Evolutionary conservation across 805 yeast genomes (phyloP), one percentile per base, ranked within the genome.

Genomic region (Suhomyces sp.): DNA sequence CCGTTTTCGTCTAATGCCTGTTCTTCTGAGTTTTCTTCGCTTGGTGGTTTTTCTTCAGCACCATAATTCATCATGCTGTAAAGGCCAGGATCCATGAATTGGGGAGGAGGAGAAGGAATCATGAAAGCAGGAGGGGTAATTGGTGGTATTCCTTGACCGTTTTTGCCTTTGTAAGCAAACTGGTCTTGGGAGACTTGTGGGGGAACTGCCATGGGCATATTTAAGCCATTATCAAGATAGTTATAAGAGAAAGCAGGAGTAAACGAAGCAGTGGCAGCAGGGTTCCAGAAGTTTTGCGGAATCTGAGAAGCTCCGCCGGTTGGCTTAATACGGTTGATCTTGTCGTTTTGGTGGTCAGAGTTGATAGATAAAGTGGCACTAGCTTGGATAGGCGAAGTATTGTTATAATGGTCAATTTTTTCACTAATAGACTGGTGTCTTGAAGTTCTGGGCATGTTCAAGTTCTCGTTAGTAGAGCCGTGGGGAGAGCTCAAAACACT

Each of bases 181-280:
- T 67, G 36, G 9, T 46, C 38, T 10, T 33, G 45, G 9, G 19
- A 31, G 40, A 40, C 46, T n/a, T 48, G 55, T 12, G 60, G 66
- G 24, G 60, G 70, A 5, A 60, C 65, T 0, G 67, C 64, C 23
- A 61, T 50, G 3, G 57, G 57, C n/a, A 57, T 57, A 26, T 54
- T 56, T 46, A 57, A 48, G 48, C 53, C 54, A 35, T 54, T 51
- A 9, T 68, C 77, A 45, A 71, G 67, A 53, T 72, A 67, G 46
- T 60, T 64, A 48, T 58, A 60, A 15, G 60, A 44, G 23, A 54
- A 60, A 4, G 56, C 60, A 22, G 89, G 88, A 12, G 81, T 80
- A 62, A 85, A 85, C 1, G 86, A 70, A 8, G 83, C 69, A 4
- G 87, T 85, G 17, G 85, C 71, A 6, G 86, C 87, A 0, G 88